phyloP scores from a whole-genome alignment of 1,284 basidiomycete genomes.

The Cutaneotrichosporon dermatis region DNA sequence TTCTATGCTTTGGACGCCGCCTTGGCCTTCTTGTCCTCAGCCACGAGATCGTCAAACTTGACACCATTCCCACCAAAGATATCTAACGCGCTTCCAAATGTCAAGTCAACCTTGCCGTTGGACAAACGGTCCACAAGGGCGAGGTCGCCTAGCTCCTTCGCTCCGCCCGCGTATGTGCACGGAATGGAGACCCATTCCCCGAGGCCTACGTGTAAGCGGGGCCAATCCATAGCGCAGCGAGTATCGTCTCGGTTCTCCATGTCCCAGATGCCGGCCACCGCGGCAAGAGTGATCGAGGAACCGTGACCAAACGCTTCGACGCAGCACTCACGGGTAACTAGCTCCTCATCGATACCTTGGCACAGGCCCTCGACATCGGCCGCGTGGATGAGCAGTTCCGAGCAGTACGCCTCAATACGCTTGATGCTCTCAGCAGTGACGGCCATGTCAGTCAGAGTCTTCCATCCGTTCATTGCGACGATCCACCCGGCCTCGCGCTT shows the following conservation, averaged over 20 bases:
- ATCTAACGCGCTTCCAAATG: constrained; percentile 83
- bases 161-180: constrained; percentile 95
- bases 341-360: constrained; percentile 87
- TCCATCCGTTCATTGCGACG: constrained; percentile 99
- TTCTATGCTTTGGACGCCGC: constrained; percentile 1
- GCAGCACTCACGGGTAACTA: constrained; percentile 66
- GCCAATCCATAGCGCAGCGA: neutral
- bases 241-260: neutral
- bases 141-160: constrained; percentile 81
- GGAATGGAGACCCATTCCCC: constrained; percentile 89
- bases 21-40: constrained; percentile 38
- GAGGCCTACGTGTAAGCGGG: constrained; percentile 57
- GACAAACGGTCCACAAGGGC: constrained; percentile 77
- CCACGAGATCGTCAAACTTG: constrained; percentile 64
- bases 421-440: constrained; percentile 56
- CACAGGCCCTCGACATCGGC: constrained; percentile 98
- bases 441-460: constrained; percentile 90
- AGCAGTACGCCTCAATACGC: constrained; percentile 49
- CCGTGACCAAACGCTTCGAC: too few species aligned
- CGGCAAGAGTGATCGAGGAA: too few species aligned
- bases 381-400: constrained; percentile 93
- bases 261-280: too few species aligned
- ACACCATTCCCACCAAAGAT: constrained; percentile 77
- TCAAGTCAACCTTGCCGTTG: constrained; percentile 83
- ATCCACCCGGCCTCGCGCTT: constrained; percentile 74